Base-by-base conservation (phyloP, 495 filamentous ascomycete genomes). In the Umbilicaria muhlenbergii region DNA sequence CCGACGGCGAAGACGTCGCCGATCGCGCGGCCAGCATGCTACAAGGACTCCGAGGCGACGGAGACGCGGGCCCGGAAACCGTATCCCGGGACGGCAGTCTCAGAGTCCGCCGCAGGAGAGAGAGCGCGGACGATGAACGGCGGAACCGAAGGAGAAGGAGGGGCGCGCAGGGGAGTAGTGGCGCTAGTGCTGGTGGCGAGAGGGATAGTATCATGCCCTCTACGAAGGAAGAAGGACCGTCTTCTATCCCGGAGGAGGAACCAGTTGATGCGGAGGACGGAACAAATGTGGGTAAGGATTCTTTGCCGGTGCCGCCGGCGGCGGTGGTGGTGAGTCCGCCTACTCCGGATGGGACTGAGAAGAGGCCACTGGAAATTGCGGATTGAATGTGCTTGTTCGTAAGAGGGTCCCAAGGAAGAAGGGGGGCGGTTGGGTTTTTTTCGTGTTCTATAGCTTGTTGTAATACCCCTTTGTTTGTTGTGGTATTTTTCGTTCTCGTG, bases 1-100 rank as follows among this genome's bases (percentile, higher is more conserved):
- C 62, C 35, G 76, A 73, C 43, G 73, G 71, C 44, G 81, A 83
- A 60, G 83, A 89, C 48, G 69, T 94, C 32, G 87, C 84, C 11
- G 78, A 84, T 46, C 79, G 86, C 31, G 87, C 87, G 7, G 86
- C 84, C 15, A 76, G 75, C 46, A 69, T 94, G 60, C 68, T 94
- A 37, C 80, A 88, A 49, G 84, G 82, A 34, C 74, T 94, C 54
- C 68, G 83, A 40, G 62, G 69, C 31, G 78, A 78, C 38, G 75
- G 74, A 42, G 76, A 67, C 18, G 69, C 67, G 19, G 64, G 69
- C 15, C 52, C 52, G 1, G 77, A 80, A 45, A 57, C 70, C 39
- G 71, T 72, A 38, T 54, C 50, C 24, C 36, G 45, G 38, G 50
- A 53, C 34, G 50, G 53, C 32, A 74, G 68, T 41, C 50, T 77